These are phyloP conservation scores for Dipteronia dyeriana DNA, from an alignment of 345 rosid species.

Conservation along the genomic window DNA sequence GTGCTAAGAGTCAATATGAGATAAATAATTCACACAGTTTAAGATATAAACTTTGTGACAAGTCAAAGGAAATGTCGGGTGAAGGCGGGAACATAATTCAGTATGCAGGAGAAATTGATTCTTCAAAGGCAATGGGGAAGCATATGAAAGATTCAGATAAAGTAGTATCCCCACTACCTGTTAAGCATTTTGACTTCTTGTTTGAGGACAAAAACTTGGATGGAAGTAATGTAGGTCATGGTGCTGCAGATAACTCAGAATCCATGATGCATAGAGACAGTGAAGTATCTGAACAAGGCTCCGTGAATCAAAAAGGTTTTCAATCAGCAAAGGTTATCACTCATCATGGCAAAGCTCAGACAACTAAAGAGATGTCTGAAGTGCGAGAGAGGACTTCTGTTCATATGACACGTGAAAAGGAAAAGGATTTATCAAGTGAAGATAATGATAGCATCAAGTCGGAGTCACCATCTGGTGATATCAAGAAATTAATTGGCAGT, in stretches of 20 bases:
- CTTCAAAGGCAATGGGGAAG: conserved; percentile 42
- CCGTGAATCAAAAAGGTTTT: conserved; percentile 26
- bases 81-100: conserved; percentile 46
- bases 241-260: conserved; percentile 28
- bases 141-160: conserved; percentile 36
- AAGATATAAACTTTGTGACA: conserved; percentile 34
- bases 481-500: conserved; percentile 36
- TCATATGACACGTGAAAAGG: conserved; percentile 28
- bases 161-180: conserved; percentile 68
- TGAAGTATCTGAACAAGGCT: conserved; percentile 41
- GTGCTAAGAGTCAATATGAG: conserved; percentile 24
- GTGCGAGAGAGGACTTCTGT: conserved; percentile 27
- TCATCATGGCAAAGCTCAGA: conserved; percentile 25
- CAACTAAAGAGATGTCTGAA: conserved; percentile 31
- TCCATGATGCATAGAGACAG: conserved; percentile 22
- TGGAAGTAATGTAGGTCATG: conserved; percentile 26
- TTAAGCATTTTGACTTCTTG: conserved; percentile 77
- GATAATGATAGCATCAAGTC: conserved; percentile 32
- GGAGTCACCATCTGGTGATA: conserved; percentile 35
- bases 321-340: conserved; percentile 25
- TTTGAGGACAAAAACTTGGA: conserved; percentile 60
- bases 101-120: conserved; percentile 33
- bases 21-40: conserved; percentile 26
- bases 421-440: conserved; percentile 32
- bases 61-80: conserved; percentile 34